phyloP scores from a whole-genome alignment of 1,284 basidiomycete genomes.

The Cerrena zonata region DNA sequence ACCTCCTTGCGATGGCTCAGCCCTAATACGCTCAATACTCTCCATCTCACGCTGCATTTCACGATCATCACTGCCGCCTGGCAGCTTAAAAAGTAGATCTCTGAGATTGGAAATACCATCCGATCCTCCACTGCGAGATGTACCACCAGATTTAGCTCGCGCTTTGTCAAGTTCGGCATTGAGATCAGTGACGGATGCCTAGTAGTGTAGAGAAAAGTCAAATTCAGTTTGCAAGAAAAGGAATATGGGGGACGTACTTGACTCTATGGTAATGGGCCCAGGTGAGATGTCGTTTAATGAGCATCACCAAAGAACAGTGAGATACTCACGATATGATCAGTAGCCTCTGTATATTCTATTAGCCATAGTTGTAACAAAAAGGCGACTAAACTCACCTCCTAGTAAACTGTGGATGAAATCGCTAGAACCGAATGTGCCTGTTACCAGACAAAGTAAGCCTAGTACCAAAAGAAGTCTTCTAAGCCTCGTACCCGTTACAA shows the following conservation, averaged over 20 bases:
- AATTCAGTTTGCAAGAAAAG: background rate
- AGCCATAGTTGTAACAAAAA: constrained; percentile 1
- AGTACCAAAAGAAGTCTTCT: background rate
- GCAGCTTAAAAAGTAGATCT: constrained; percentile 52
- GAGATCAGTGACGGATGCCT: constrained; percentile 86
- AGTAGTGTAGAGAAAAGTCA: constrained; percentile 3
- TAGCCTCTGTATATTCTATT: constrained; percentile 44
- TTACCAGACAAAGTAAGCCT: background rate
- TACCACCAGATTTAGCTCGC: constrained; percentile 43
- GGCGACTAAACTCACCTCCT: constrained; percentile 43
- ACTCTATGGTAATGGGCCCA: constrained; percentile 30
- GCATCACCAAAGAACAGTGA: no score
- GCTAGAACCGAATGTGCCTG: constrained; percentile 78
- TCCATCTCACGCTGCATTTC: constrained; percentile 75
- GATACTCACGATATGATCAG: constrained; percentile 59
- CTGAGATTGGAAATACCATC: constrained; percentile 43
- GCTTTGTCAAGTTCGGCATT: constrained; percentile 75
- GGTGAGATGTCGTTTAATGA: constrained; percentile 1
- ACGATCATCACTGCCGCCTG: constrained; percentile 44
- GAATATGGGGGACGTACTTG: constrained; percentile 23
- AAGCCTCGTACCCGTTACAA: constrained; percentile 72
- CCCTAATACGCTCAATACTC: constrained; percentile 65
- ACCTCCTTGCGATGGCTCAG: constrained; percentile 46
- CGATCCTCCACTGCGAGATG: constrained; percentile 25
- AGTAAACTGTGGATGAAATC: constrained; percentile 80